Base-by-base conservation (phyloP, 2,329 filamentous ascomycete species). In the Pyrenochaeta sp. region DNA sequence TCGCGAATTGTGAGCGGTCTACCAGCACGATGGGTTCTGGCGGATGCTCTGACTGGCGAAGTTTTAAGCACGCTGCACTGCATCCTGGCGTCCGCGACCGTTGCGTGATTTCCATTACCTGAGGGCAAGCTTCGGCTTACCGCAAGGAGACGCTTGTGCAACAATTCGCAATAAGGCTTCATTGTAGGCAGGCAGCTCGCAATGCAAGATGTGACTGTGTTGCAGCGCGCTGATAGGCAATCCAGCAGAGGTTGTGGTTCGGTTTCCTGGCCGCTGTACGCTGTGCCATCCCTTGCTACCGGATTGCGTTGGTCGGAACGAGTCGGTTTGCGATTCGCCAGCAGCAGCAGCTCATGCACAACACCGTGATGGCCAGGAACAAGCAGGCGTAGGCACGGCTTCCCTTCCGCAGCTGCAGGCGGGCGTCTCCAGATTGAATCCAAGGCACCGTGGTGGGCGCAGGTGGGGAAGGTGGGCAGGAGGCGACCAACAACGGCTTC, bases 41-140 rank as follows among this genome's bases (percentile, higher is more conserved):
- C 37, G 41, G 28, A 28, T 21, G 37, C 35, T 51, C 53, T 44
- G 46, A 58, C 50, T 60, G 57, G 58, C 44, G 53, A 48, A 51
- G 38, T 23, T 28, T 44, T 26, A 41, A 47, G 44, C 50, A 53
- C 35, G 43, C 29, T 51, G 54, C 47, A 53, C 47, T 48, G 32
- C 46, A 58, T 57, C 32, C 29, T 51, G 40, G 40, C 35, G 29
- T 43, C 35, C 29, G 49, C 30, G 44, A 34, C 37, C 6, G 30
- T 44, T 43, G 45, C 44, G 46, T 45, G 26, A 44, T 58, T 58
- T 58, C 40, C 31, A 47, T 63, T 61, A 63, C 54, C 46, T 43
- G 40, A 54, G 48, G 47, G 53, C 39, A 45, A 53, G 42, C 40
- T 18, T 40, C 51, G 43, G 44, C 38, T 49, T 46, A 30, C 53